A percentile compares a stretch with the other conserved stretches of the same genome.
Evolutionary conservation across 2,329 filamentous ascomycete species (phyloP).

Genomic region (Botryotinia narcissicola): DNA sequence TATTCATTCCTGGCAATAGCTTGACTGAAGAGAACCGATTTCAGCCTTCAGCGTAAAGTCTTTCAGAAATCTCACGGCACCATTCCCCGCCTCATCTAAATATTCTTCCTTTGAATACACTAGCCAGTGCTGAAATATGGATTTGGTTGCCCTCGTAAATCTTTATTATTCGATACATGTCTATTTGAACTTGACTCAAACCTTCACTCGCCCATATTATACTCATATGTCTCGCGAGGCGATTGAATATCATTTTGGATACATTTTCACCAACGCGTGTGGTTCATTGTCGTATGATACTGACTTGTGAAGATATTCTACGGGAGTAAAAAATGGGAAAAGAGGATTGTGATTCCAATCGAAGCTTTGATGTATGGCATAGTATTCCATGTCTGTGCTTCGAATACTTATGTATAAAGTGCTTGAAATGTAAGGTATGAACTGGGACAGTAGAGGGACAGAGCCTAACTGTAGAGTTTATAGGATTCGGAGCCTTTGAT

Average conservation of each 20-base stretch:
- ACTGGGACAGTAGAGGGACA: not conserved
- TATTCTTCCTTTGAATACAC: too few species aligned
- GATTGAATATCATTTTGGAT: not conserved
- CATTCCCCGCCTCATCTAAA: too few species aligned
- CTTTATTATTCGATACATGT: too few species aligned
- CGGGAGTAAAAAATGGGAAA: not conserved
- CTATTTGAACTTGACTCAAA: too few species aligned
- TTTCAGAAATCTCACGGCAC: too few species aligned
- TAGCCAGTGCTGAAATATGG: too few species aligned
- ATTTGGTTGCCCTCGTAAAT: too few species aligned
- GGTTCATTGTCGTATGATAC: too few species aligned
- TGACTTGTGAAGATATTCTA: not conserved
- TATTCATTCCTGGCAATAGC: too few species aligned
- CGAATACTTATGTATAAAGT: not conserved
- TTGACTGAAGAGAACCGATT: too few species aligned
- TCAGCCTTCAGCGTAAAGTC: too few species aligned
- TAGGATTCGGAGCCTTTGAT: not conserved
- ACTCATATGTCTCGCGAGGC: not conserved
- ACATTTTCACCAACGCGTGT: too few species aligned
- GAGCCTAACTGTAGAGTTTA: not conserved
- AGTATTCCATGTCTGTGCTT: not conserved
- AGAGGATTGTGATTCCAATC: not conserved
- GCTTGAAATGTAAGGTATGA: not conserved
- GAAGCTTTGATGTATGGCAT: not conserved
- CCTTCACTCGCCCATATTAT: not conserved